Evolutionary conservation across 768 basidiomycete species (phyloP).

Genomic region (Leccinum obscurum): DNA sequence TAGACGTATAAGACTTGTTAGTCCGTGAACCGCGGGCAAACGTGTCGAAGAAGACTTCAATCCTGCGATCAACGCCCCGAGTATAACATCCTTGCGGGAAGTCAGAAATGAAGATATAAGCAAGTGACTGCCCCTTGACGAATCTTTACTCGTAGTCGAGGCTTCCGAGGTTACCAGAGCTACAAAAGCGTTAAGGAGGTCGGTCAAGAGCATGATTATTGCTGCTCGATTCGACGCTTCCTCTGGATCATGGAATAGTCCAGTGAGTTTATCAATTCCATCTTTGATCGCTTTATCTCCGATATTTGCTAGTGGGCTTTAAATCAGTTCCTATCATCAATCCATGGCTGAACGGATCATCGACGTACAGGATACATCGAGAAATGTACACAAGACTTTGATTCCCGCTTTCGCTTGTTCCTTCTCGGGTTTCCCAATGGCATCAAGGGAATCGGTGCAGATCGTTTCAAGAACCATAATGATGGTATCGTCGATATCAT

Average conservation of each 20-base stretch:
- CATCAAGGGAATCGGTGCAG: constrained; percentile 76
- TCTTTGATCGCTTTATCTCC: constrained; percentile 67
- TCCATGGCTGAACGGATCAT: neutral
- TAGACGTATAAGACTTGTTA: constrained; percentile 68
- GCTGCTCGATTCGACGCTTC: constrained; percentile 67
- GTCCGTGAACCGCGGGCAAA: constrained; percentile 60
- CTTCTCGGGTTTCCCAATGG: constrained; percentile 90
- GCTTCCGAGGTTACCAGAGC: neutral
- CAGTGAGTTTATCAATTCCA: constrained; percentile 73
- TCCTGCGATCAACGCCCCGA: constrained; percentile 63
- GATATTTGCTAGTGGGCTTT: constrained; percentile 54
- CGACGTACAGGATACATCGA: constrained; percentile 74
- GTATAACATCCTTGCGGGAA: constrained; percentile 73
- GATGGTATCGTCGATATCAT: constrained; percentile 37
- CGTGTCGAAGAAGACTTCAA: constrained; percentile 52
- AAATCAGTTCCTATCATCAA: constrained; percentile 4
- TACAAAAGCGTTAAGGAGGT: constrained; percentile 54
- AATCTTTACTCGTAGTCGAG: neutral
- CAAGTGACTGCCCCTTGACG: constrained; percentile 31
- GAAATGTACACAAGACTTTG: constrained; percentile 76
- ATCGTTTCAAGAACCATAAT: constrained; percentile 70
- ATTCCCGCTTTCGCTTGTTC: constrained; percentile 86
- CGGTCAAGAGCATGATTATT: constrained; percentile 65
- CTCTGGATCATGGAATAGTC: constrained; percentile 69
- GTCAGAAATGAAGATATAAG: constrained; percentile 41